phyloP scores from a whole-genome alignment of 768 basidiomycete species.

The Royoungia palumana region DNA sequence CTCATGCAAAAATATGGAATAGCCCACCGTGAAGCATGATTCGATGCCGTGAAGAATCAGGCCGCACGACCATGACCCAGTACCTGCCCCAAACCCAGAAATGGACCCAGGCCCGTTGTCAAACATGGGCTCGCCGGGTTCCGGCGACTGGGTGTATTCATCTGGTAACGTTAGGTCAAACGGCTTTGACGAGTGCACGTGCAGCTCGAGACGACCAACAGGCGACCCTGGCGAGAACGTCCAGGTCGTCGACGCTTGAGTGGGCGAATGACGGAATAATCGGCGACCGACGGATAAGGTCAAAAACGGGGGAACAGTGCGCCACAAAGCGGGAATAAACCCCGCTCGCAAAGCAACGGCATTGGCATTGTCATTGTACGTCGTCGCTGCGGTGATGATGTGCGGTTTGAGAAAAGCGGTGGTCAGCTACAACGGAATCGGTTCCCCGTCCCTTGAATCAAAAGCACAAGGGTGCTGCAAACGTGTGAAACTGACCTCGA shows the following conservation, averaged over 20 bases:
- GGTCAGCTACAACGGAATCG: slow-evolving; percentile 34
- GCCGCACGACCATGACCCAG: slow-evolving; percentile 48
- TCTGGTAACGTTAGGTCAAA: slow-evolving; percentile 33
- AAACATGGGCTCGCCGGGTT: slow-evolving; percentile 20
- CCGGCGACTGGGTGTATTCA: slow-evolving; percentile 22
- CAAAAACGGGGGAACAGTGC: slow-evolving; percentile 36
- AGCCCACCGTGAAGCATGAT: slow-evolving; percentile 50
- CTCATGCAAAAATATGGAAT: slow-evolving; percentile 51
- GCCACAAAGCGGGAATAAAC: slow-evolving; percentile 34
- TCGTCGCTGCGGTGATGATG: slow-evolving; percentile 39
- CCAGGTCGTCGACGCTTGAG: slow-evolving; percentile 43
- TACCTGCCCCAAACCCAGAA: slow-evolving; percentile 47
- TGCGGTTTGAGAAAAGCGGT: slow-evolving; percentile 41
- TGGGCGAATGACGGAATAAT: slow-evolving; percentile 47
- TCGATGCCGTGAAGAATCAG: slow-evolving; percentile 44
- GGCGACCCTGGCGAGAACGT: slow-evolving; percentile 22
- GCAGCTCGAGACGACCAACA: slow-evolving; percentile 35
- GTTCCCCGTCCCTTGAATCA: slow-evolving; percentile 10
- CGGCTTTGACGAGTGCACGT: slow-evolving; percentile 41
- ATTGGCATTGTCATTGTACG: slow-evolving; percentile 50
- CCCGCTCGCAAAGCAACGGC: slow-evolving; percentile 38
- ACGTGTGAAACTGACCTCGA: slow-evolving; percentile 38
- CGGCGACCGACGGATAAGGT: slow-evolving; percentile 47
- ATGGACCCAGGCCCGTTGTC: slow-evolving; percentile 42
- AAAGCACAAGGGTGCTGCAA: slow-evolving; percentile 9